Evolutionary conservation across 2,329 filamentous ascomycete species (phyloP).

Genomic region (Apiospora saccharicola): DNA sequence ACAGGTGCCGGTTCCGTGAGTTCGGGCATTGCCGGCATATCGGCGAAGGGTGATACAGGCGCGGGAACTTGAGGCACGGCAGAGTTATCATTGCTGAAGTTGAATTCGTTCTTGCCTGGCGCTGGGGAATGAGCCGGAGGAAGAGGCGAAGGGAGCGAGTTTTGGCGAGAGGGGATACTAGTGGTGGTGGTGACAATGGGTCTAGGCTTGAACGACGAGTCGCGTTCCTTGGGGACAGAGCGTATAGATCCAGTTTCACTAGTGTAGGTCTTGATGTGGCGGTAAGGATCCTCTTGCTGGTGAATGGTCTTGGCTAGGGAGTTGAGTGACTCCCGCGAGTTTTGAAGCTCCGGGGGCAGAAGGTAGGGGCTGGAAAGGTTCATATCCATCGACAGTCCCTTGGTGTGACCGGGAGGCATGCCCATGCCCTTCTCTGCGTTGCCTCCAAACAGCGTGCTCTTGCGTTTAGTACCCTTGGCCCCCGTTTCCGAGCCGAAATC

Average conservation of each 20-base stretch:
- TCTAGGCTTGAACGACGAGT: conserved; percentile 14
- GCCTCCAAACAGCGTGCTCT: conserved; percentile 57
- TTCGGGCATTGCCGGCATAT: conserved; percentile 45
- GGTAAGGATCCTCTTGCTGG: conserved; percentile 85
- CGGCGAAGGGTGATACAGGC: conserved; percentile 36
- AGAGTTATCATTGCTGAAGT: conserved; percentile 45
- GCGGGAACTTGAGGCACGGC: conserved; percentile 33
- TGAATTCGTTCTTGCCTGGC: conserved; percentile 42
- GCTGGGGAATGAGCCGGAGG: conserved; percentile 35
- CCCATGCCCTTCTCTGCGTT: conserved; percentile 55
- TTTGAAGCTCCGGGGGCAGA: conserved; percentile 81
- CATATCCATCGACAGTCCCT: conserved; percentile 75
- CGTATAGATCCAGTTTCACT: conserved; percentile 65
- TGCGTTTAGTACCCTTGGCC: conserved; percentile 54
- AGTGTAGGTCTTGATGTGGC: conserved; percentile 65
- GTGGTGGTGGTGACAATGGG: conserved; percentile 7
- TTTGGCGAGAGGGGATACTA: conserved; percentile 46
- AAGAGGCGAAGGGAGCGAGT: conserved; percentile 52
- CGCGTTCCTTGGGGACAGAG: conserved; percentile 47
- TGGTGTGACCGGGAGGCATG: conserved; percentile 47
- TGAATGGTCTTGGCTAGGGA: conserved; percentile 81
- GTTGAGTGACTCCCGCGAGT: conserved; percentile 85
- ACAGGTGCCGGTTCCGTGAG: conserved; percentile 48
- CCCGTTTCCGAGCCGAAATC: conserved; percentile 74
- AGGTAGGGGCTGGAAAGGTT: conserved; percentile 86